Base-by-base conservation (phyloP, 345 rosid species). In the Iberis pinnata region DNA sequence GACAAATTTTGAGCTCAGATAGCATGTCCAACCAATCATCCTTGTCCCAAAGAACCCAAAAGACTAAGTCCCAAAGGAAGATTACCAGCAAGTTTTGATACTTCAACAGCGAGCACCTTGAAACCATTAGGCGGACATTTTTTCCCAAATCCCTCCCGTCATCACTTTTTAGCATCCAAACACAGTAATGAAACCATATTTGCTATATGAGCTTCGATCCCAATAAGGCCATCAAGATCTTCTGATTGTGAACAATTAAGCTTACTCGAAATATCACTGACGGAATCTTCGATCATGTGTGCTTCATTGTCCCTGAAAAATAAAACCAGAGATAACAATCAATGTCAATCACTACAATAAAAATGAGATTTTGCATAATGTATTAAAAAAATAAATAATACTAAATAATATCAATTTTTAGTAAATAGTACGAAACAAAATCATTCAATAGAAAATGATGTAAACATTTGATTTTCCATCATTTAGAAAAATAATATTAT, bases 51-150 rank as follows among this genome's bases (percentile, higher is more conserved):
- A 29, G 53, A 17, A 18, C 53, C 53, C 15, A 49, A 49, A 49
- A 49, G 53, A 2, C 16, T 49, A 29, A 49, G 53, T 8, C 53
- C 53, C 38, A 49, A 17, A n/a, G n/a, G n/a, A n/a, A n/a, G n/a
- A n/a, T n/a, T n/a, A n/a, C n/a, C n/a, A n/a, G n/a, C n/a, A n/a
- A 49, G 53, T 49, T 49, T 49, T 9, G 53, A 17, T 6, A 49
- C 40, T 31, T 49, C 25, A 5, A 17, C 26, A 4, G 53, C 53
- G 14, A 49, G 39, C 13, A 29, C 39, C 25, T 4, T 11, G 25
- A 49, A 49, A 17, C 53, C 53, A 31, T 49, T 35, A 31, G 24
- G 2, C 9, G 53, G 39, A 31, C 24, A 17, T 3, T 31, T 49
- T 31, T 3, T 4, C 60, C 12, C 18, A 26, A 27, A 55, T 55